Base-by-base conservation (phyloP, 805 yeast species). In the Lachancea thermotolerans region DNA sequence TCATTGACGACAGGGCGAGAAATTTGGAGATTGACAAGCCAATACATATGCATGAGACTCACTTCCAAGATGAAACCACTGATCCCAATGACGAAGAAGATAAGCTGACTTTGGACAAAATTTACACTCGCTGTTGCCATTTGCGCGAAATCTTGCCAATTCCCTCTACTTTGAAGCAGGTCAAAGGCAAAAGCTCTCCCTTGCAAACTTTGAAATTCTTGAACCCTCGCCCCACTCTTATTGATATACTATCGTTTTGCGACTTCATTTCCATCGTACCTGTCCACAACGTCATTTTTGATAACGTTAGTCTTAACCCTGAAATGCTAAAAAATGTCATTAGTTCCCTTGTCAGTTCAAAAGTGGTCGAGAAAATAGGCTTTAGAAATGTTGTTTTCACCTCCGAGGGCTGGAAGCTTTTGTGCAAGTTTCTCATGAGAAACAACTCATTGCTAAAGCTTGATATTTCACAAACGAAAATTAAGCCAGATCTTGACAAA, bases 101-200 rank as follows among this genome's bases (percentile, higher is more conserved):
- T 11, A 62, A 64, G 37, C 39, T 61, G 12, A 64, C 67, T 2
- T 49, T 72, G 43, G 96, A 87, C 55, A 74, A 79, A 38, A 72
- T 91, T 57, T 90, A 90, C 65, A 86, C 96, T 0, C 72, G 97
- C 52, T 90, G 97, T 62, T 90, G 97, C 57, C 97, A 90, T 64
- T 66, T 90, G 49, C 72, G 97, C 45, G 97, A 90, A 58, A 90
- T 90, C 42, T 64, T 90, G 48, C 97, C 98, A 0, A 88, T 90
- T 44, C 93, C 95, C 1, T 95, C 95, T 1, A 87, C 90, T 5
- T 59, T 86, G 56, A 85, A 83, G 57, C 95, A 87, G 60, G 85
- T 86, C 1, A 81, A 80, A 57, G 87, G 85, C 17, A 80, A 88
- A 27, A 74, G 81, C 38, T 81, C 85, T 0, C 95, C 96, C 3